Conservation (phyloP, 192 early-diverging fungal species). For the Coemansia sp. region DNA sequence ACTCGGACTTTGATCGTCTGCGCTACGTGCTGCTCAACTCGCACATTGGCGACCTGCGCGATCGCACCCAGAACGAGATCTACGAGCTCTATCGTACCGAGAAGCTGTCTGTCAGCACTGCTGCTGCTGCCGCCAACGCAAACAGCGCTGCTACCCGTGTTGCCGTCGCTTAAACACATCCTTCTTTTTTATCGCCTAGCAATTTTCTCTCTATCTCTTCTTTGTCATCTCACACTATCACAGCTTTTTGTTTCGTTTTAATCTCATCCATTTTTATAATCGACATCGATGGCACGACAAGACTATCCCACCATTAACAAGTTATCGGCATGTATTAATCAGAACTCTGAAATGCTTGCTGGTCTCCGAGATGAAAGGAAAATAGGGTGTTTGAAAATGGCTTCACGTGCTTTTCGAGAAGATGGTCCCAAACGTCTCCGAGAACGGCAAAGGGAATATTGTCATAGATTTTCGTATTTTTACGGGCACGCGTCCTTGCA, state of each 20-base stretch:
- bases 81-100: slow-evolving; percentile 95
- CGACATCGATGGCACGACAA: no score
- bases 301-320: no score
- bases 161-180: neutral
- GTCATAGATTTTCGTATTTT: no score
- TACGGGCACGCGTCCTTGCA: no score
- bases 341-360: no score
- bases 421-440: neutral
- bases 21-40: slow-evolving; percentile 91
- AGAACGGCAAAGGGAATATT: no score
- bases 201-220: no score
- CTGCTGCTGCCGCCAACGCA: slow-evolving; percentile 4
- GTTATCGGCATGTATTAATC: no score
- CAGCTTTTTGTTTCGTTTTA: neutral
- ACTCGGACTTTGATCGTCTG: slow-evolving; percentile 95
- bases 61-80: slow-evolving; percentile 92
- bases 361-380: no score
- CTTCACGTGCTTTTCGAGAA: neutral
- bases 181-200: neutral
- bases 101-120: slow-evolving; percentile 61
- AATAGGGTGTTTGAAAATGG: no score
- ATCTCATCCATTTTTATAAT: neutral
- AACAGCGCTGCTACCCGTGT: neutral
- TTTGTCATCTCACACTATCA: no score
- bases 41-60: slow-evolving; percentile 96